Base-by-base conservation (phyloP, 495 filamentous ascomycete genomes). In the Talaromyces nanjingensis region DNA sequence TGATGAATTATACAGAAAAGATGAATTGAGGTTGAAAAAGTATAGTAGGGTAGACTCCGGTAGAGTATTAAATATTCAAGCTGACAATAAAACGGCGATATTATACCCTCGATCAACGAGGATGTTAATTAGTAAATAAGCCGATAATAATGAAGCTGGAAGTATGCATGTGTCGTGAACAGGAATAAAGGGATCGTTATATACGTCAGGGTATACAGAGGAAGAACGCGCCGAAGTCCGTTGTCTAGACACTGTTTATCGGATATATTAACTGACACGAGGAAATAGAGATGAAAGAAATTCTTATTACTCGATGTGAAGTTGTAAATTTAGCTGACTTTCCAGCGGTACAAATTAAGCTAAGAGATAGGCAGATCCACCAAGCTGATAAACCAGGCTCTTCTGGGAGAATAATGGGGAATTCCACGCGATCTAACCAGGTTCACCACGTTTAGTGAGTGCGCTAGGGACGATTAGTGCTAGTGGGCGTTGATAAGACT, bases 291-390 rank as follows among this genome's bases (percentile, higher is more conserved):
- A 25, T 14, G 22, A 29, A 56, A 5, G 22, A 27, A 39, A 59
- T 34, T 59, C 9, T 34, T 59, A 39, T 59, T 59, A 59, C 57
- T 59, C 57, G 57, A 59, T 59, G 29, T 39, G 29, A 59, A 59
- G 57, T 16, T 59, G 57, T 59, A 59, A 59, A 22, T 18, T 11
- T 14, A 7, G 11, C 11, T 33, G 31, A 37, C 33, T 37, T 37
- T 37, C 33, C 34, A 29, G 49, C 12, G 49, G 24, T 25, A 9
- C 18, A 14, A 54, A 6, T 8, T 0, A 54, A 20, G 49, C 49
- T 54, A 54, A 20, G 18, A 25, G 22, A 56, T 27, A 29, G 22
- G 12, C 37, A 16, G 22, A 56, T 56, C 53, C 53, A 56, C 53
- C 49, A 29, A 29, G 27, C 53, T 56, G 53, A 56, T 56, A 56